phyloP scores from a whole-genome alignment of 2,329 filamentous ascomycete species.

The Neocatenulostroma microsporum region DNA sequence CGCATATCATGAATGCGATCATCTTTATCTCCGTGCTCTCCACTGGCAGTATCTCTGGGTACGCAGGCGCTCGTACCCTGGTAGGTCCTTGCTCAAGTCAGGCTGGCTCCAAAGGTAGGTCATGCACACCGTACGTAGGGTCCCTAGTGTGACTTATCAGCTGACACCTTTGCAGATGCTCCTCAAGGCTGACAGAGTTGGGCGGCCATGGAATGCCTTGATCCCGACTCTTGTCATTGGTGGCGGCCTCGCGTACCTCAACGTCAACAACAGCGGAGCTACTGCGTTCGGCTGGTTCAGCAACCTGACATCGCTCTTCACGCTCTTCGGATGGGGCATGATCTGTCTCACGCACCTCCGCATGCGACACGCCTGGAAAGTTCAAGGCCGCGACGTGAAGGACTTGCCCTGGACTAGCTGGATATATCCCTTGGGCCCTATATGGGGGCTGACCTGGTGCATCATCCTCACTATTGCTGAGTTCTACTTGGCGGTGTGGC shows the following conservation, averaged over 20 bases:
- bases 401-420: conserved; percentile 39
- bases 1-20: conserved; percentile 44
- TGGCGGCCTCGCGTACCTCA: too few species aligned
- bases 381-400: conserved; percentile 47
- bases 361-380: conserved; percentile 55
- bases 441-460: conserved; percentile 40
- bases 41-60: conserved; percentile 39
- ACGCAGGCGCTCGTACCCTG: conserved; percentile 38
- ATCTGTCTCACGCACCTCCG: conserved; percentile 60
- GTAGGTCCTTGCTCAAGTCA: conserved; percentile 39
- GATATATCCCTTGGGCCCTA: conserved; percentile 38
- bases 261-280: too few species aligned
- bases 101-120: conserved; percentile 34
- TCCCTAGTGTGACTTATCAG: too few species aligned
- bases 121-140: too few species aligned
- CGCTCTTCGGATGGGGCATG: too few species aligned
- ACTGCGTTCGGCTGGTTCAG: too few species aligned
- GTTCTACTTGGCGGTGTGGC: conserved; percentile 44
- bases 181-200: conserved; percentile 28
- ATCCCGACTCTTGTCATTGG: conserved; percentile 19
- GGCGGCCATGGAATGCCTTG: conserved; percentile 32
- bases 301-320: too few species aligned
- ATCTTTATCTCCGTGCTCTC: conserved; percentile 43
- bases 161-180: conserved; percentile 15
- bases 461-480: conserved; percentile 40